Evolutionary conservation across 345 rosid genomes (phyloP), one percentile per base, ranked within the genome.

Genomic region (Gossypium anomalum): DNA sequence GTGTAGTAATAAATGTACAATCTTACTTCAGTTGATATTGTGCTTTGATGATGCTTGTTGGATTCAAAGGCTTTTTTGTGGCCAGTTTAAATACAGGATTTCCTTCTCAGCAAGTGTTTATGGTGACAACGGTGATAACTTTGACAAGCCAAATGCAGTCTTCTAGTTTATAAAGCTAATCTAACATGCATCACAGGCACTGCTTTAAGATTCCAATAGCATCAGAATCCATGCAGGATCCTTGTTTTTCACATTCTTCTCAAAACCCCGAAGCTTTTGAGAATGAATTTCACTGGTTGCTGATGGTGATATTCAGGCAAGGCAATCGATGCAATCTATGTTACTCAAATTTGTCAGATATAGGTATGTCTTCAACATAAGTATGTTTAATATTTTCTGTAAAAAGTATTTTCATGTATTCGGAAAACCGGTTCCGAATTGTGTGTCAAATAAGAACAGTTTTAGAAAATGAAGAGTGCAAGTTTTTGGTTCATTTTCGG

Each of bases 1-100:
- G 97, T 52, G 85, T 76, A 69, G 83, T 83, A 5, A 80, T 90
- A 67, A 47, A 73, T 7, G 34, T 78, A 34, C 87, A 79, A 7
- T 83, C 75, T 48, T 73, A 75, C 43, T 52, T 27, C 29, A 27
- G 44, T 75, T 71, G 74, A 75, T n/a, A 16, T 41, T 20, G 19
- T 41, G 41, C 64, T 20, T 10, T 27, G 27, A 27, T 70, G 43
- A 44, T 47, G 2, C 41, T 34, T 5, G 60, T 27, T 20, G 53
- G 65, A 38, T 72, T 41, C 29, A 4, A 71, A 38, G 45, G 27
- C 5, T 53, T n/a, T 53, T n/a, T 57, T 14, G 1, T 22, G 29
- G 34, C 47, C 61, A n/a, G 47, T 9, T 5, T 45, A 19, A 52
- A 66, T 20, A 25, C 34, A 11, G 43, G 41, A 23, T 20, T 51